Percentiles rank a stretch among this genome's conserved stretches.
These are phyloP conservation scores for Yamadazyma phyllophila DNA, from an alignment of 805 yeast genomes.

Conservation along the genomic window DNA sequence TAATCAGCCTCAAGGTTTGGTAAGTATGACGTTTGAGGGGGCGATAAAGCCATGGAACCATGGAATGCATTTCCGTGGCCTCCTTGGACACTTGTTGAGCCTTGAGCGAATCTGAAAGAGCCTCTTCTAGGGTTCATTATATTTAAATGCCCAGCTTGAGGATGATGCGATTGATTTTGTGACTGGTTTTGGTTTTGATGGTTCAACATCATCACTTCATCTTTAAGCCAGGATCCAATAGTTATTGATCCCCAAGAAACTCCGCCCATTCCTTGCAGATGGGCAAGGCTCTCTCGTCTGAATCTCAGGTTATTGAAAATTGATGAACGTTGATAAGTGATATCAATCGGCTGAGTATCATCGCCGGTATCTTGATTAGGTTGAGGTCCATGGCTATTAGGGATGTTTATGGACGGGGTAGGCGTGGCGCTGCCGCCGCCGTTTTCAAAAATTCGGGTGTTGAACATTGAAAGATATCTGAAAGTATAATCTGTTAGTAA, in stretches of 20 bases:
- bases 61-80: slow-evolving; percentile 14
- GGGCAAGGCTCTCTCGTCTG: slow-evolving; percentile 89
- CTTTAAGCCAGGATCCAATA: slow-evolving; percentile 93
- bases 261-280: slow-evolving; percentile 97
- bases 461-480: slow-evolving; percentile 31
- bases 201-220: slow-evolving; percentile 71
- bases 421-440: slow-evolving; percentile 3
- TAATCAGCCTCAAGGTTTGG: slow-evolving; percentile 94
- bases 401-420: slow-evolving; percentile 28
- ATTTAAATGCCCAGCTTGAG: slow-evolving; percentile 9
- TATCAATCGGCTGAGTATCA: slow-evolving; percentile 44
- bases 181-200: slow-evolving; percentile 6
- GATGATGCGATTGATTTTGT: slow-evolving; percentile 1
- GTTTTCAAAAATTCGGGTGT: slow-evolving; percentile 41
- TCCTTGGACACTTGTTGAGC: slow-evolving; percentile 7
- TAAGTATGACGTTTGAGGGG: slow-evolving; percentile 74
- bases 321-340: slow-evolving; percentile 40
- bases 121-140: slow-evolving; percentile 26
- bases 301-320: slow-evolving; percentile 46
- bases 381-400: slow-evolving; percentile 21
- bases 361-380: slow-evolving; percentile 13
- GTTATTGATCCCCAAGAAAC: slow-evolving; percentile 96
- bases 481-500: not conserved
- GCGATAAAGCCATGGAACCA: slow-evolving; percentile 41
- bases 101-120: slow-evolving; percentile 25